Evolutionary conservation across 352 stramenopile species (phyloP), one percentile per base, ranked within the genome.

Genomic region (Phytophthora litchii): DNA sequence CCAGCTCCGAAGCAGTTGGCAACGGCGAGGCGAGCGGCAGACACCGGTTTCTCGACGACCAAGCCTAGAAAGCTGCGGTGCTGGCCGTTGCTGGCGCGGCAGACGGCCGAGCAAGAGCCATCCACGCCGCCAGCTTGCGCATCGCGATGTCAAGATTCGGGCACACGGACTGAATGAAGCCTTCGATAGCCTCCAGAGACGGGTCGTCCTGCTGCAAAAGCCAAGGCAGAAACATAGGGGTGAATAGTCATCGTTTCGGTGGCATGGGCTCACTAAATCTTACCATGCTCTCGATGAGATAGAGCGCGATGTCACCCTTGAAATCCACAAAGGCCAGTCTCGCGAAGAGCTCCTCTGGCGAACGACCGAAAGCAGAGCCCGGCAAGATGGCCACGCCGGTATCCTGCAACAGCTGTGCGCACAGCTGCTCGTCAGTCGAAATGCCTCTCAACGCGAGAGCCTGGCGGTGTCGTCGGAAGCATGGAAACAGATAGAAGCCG

Each of bases 261-360:
- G 16, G 41, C 42, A 52, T 45, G 20, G 16, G 25, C 6, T 36
- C 20, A 42, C 27, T 16, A 23, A 46, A 16, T 14, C 74, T 59
- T 69, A 94, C 83, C 83, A 91, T 92, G 62, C 84, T 94, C 56
- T 93, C 84, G 57, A 95, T 91, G 1, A 94, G 57, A 44, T 95
- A 96, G 41, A 96, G 68, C 14, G 88, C 84, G 38, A 95, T 82
- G 20, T 94, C 88, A 47, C 88, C 88, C 57, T 95, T 93, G 46
- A 96, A 96, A 59, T 95, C 88, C 2, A 96, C 88, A 51, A 92
- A 95, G 5, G 88, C 88, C 31, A 96, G 72, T 0, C 88, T 84
- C 20, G 80, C 84, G 45, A 89, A 92, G 29, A 95, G 76, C 54
- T 96, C 86, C 14, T 88, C 66, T 1, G 80, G 76, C 9, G 67